These are phyloP conservation scores for Alternaria sp. DNA, from an alignment of 2,329 filamentous ascomycete genomes.

Conservation along the genomic window DNA sequence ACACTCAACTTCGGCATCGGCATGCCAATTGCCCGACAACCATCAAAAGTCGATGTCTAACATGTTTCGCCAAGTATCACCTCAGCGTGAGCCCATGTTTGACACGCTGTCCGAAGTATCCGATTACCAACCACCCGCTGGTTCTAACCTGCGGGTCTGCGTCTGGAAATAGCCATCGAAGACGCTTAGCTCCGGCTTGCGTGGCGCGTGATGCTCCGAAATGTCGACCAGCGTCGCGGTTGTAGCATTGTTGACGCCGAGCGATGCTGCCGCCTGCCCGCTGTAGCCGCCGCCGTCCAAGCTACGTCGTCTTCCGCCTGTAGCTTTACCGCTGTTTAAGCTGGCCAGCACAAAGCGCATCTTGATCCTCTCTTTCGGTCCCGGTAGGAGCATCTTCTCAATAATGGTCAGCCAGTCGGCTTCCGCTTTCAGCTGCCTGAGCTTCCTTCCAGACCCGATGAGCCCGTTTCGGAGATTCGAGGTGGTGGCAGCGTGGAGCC, in stretches of 20 bases:
- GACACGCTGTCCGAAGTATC: neutral
- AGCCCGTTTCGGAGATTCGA: slow-evolving; percentile 37
- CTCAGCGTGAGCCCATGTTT: slow-evolving; percentile 3
- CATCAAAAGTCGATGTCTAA: neutral
- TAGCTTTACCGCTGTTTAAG: slow-evolving; percentile 36
- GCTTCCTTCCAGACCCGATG: slow-evolving; percentile 36
- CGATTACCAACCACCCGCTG: slow-evolving; percentile 28
- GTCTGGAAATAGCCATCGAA: slow-evolving; percentile 47
- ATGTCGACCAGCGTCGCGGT: slow-evolving; percentile 23
- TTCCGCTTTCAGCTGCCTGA: slow-evolving; percentile 44
- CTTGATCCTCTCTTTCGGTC: slow-evolving; percentile 46
- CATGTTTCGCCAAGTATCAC: slow-evolving; percentile 24
- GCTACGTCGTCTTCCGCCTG: slow-evolving; percentile 40
- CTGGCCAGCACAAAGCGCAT: slow-evolving; percentile 40
- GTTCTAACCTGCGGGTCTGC: slow-evolving; percentile 34
- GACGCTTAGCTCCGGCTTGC: slow-evolving; percentile 41
- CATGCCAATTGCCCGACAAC: neutral
- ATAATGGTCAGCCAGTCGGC: slow-evolving; percentile 45
- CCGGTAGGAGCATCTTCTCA: slow-evolving; percentile 43
- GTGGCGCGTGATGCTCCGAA: slow-evolving; percentile 15
- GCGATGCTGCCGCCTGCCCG: slow-evolving; percentile 32
- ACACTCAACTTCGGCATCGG: neutral
- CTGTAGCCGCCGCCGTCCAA: slow-evolving; percentile 44
- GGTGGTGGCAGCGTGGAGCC: slow-evolving; percentile 40
- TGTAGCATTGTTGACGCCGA: slow-evolving; percentile 21